A percentile compares a stretch with the other conserved stretches of the same genome.
Evolutionary conservation across 1,139 yeast genomes (phyloP).

Genomic region (Entelexis sorbosivorans): DNA sequence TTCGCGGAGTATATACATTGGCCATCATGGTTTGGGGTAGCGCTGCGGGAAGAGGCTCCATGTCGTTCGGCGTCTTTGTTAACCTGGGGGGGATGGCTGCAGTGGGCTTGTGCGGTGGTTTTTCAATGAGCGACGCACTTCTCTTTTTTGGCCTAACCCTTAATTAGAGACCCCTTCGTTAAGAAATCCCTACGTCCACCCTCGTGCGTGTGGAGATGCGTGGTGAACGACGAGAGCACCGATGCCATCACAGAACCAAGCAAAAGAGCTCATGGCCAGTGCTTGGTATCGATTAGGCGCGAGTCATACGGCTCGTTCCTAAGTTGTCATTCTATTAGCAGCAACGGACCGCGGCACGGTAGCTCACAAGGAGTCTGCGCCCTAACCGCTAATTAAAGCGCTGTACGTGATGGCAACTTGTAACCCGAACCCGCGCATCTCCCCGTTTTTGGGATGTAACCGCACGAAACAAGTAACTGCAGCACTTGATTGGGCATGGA

Average conservation of each 20-base stretch:
- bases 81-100: background rate
- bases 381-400: slow-evolving; percentile 3
- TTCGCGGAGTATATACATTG: slow-evolving; percentile 55
- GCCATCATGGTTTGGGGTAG: background rate
- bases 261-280: background rate
- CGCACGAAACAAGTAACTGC: background rate
- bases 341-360: too few relatives aligned
- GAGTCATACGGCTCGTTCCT: too few relatives aligned
- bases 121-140: background rate
- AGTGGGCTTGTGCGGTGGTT: background rate
- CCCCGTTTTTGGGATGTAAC: background rate
- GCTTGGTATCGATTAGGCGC: too few relatives aligned
- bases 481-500: background rate
- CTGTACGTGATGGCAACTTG: background rate
- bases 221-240: too few relatives aligned
- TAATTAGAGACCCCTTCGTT: slow-evolving; percentile 2
- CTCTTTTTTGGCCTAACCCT: slow-evolving; percentile 1
- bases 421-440: slow-evolving; percentile 3
- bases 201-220: background rate
- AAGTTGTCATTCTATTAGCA: too few relatives aligned
- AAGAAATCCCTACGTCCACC: background rate
- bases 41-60: background rate
- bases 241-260: background rate
- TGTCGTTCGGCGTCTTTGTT: background rate
- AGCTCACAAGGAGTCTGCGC: background rate